Percentiles rank a stretch among this genome's conserved stretches.
phyloP scores from a whole-genome alignment of 2,329 filamentous ascomycete species.

The Boeremia exigua region DNA sequence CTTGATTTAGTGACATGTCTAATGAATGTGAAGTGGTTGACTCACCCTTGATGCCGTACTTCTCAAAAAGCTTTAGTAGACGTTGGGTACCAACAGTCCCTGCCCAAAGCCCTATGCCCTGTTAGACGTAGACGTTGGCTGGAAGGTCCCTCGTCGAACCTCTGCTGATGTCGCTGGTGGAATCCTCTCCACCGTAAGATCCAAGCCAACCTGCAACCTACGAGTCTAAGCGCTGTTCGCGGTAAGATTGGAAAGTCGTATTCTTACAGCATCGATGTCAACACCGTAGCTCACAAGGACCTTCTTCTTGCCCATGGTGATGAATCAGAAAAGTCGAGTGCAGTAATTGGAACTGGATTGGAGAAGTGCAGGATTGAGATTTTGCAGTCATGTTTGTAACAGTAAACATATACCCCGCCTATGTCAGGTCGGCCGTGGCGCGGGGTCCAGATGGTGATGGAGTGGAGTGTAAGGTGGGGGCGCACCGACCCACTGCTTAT shows the following conservation, averaged over 20 bases:
- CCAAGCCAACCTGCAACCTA: conserved; percentile 71
- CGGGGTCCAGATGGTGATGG: not conserved
- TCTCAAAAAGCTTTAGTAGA: conserved; percentile 72
- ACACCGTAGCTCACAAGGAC: conserved; percentile 68
- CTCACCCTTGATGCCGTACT: conserved; percentile 63
- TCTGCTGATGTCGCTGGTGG: conserved; percentile 72
- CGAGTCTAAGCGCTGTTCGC: not conserved
- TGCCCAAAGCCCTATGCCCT: conserved; percentile 64
- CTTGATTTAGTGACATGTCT: conserved; percentile 48
- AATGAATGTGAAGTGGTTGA: too few species aligned
- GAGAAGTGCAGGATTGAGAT: not conserved
- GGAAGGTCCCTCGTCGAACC: conserved; percentile 31
- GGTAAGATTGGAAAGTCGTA: not conserved
- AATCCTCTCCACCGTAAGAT: conserved; percentile 75
- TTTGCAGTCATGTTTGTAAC: not conserved
- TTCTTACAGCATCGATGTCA: conserved; percentile 66
- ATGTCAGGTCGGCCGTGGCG: not conserved
- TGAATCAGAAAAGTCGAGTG: not conserved
- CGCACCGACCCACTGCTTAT: not conserved
- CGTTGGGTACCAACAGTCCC: conserved; percentile 73
- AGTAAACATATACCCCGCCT: conserved; percentile 13
- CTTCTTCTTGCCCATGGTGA: conserved; percentile 55
- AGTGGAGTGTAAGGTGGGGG: conserved; percentile 8
- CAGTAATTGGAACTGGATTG: not conserved
- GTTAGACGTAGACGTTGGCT: not conserved